Evolutionary conservation across 768 basidiomycete genomes (phyloP).

Genomic region (Clitopilus hobsonii): DNA sequence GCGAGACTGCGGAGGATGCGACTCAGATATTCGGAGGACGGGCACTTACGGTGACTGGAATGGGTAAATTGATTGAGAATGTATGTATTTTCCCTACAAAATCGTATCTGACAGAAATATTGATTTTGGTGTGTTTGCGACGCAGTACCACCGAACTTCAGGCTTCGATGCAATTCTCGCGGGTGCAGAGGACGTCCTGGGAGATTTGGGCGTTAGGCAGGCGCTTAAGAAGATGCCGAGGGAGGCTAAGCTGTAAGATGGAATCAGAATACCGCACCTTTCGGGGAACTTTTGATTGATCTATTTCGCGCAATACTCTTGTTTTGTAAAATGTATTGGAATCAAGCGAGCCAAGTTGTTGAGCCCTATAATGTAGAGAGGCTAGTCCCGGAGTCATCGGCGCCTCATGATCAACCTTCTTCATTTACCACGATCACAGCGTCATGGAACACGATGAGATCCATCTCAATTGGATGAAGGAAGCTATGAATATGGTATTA

Average conservation of each 20-base stretch:
- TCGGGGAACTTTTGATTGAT: too few species aligned
- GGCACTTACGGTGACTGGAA: constrained; percentile 79
- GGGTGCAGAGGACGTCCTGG: constrained; percentile 72
- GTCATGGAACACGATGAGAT: constrained; percentile 5
- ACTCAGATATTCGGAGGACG: constrained; percentile 88
- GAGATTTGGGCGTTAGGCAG: constrained; percentile 70
- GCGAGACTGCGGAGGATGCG: constrained; percentile 78
- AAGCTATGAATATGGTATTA: constrained; percentile 84
- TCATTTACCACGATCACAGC: too few species aligned
- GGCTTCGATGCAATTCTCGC: constrained; percentile 84
- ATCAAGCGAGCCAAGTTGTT: neutral
- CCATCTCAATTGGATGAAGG: constrained; percentile 71
- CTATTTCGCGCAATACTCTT: too few species aligned
- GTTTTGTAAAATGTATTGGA: too few species aligned
- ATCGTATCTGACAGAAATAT: too few species aligned
- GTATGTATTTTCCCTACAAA: constrained; percentile 32
- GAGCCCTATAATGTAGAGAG: neutral
- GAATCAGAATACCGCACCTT: too few species aligned
- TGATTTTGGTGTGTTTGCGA: neutral
- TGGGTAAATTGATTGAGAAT: constrained; percentile 83
- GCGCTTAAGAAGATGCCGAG: constrained; percentile 66
- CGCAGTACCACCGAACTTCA: constrained; percentile 78
- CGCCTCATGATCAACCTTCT: too few species aligned
- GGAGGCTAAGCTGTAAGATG: constrained; percentile 24
- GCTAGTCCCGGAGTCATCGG: too few species aligned